Percentiles rank a stretch among this genome's conserved stretches.
These are phyloP conservation scores for Pseudocercospora eumusae DNA, from an alignment of 2,329 filamentous ascomycete species.

Conservation along the genomic window DNA sequence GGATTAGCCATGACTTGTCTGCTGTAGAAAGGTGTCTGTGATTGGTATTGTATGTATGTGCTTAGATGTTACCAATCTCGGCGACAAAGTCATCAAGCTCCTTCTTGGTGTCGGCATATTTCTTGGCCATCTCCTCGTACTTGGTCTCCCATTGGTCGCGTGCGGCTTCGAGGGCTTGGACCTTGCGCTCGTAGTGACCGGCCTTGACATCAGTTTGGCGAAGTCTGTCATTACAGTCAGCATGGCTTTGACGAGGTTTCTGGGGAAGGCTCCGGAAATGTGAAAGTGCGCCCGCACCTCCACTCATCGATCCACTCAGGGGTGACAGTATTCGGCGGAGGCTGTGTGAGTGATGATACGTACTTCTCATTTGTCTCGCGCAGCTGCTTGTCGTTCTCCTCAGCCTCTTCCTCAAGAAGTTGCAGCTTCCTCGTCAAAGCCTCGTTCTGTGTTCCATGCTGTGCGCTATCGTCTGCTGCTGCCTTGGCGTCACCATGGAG, in stretches of 20 bases:
- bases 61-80: constrained; percentile 91
- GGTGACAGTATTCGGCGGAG: constrained; percentile 12
- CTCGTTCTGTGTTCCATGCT: constrained; percentile 88
- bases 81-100: constrained; percentile 86
- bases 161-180: constrained; percentile 89
- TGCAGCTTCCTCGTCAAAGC: constrained; percentile 87
- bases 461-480: constrained; percentile 75
- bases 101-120: constrained; percentile 80
- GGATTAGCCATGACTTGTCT: constrained; percentile 7
- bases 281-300: constrained; percentile 9
- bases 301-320: constrained; percentile 21
- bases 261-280: neutral
- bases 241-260: neutral
- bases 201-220: constrained; percentile 99
- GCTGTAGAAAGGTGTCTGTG: constrained; percentile 7
- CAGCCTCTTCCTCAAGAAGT: constrained; percentile 95
- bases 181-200: constrained; percentile 98
- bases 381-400: constrained; percentile 93
- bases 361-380: constrained; percentile 99
- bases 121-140: constrained; percentile 96
- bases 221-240: constrained; percentile 62
- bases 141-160: constrained; percentile 95
- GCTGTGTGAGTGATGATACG: constrained; percentile 43
- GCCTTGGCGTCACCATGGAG: constrained; percentile 85
- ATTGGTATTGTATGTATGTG: constrained; percentile 9